Base-by-base conservation (phyloP, 1,284 basidiomycete genomes). In the Irpex sp. region DNA sequence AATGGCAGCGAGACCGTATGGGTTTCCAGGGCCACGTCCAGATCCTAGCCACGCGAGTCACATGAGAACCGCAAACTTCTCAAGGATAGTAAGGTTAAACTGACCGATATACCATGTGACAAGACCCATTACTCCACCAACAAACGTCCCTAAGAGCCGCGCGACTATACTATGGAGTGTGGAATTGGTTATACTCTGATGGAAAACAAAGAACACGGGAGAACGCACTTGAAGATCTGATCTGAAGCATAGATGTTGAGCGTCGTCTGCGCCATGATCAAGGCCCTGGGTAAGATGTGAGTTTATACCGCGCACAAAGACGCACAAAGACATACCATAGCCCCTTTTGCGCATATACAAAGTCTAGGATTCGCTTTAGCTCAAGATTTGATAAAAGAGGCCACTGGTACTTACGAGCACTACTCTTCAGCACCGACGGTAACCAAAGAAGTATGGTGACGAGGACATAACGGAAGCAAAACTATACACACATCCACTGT, bases 221-320 rank as follows among this genome's bases (percentile, higher is more conserved):
- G 64, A 31, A 76, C 69, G 33, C 75, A 84, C 74, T 80, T 80
- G 67, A 75, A 79, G 11, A 89, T 79, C 68, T 88, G 86, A 68
- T 89, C 87, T 7, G 85, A 85, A 0, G 82, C 80, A 63, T 82
- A 86, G 8, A 89, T 79, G 50, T 83, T 86, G 57, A 90, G 67
- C 1, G 84, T 84, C 0, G 84, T 86, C 68, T 89, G 87, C 0
- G 84, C 80, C 85, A 88, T 89, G 70, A 89, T 87, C 61, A 88
- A 71, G 1, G 85, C 86, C 87, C 87, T 80, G 57, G 15, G 2
- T 9, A 26, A 35, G 6, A 2, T 47, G 6, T 17, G 6, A 9
- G 53, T 9, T 33, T 8, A 55, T 17, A 33, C n/a, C 53, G 21
- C 7, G 1, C 56, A 61, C 3, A 58, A 50, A 50, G 19, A 19